Evolutionary conservation across 345 rosid species (phyloP), one percentile per base, ranked within the genome.

Genomic region (Abelmoschus esculentus): DNA sequence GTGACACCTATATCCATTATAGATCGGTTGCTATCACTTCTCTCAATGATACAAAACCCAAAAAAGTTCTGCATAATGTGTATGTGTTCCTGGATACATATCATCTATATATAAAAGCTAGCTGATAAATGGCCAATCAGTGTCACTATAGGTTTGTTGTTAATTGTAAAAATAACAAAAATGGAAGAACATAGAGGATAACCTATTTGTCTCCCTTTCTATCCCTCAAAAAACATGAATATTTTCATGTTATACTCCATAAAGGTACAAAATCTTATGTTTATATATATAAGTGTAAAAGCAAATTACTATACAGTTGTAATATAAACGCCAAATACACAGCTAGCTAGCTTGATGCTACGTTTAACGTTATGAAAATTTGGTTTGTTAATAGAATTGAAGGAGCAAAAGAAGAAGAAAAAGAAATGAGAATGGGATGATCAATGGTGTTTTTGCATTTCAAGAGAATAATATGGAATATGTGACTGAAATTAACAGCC

Each of bases 401-500:
- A 61, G 5, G 53, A 40, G 29, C 1, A 22, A 55, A 54, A 53
- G 17, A n/a, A 17, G 11, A 5, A 6, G 6, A 42, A 47, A 57
- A 34, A 28, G 29, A 50, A 47, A 77, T 26, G 31, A 54, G 62
- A 66, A 66, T 32, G 73, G n/a, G n/a, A n/a, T 6, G 42, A 68
- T 29, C 28, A 3, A 22, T 56, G 28, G 22, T 64, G 44, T 61
- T 59, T 68, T 31, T 38, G 36, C 38, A 55, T 76, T 60, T 58
- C 18, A 62, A 38, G 54, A 69, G 69, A 68, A 38, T 63, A 63
- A 38, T 72, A 70, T 76, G 53, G 22, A 69, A 42, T 40, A 26
- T 57, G 14, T 61, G 42, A 61, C 2, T 28, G 1, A 28, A 73
- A 75, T 82, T 70, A 93, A 70, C 84, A 88, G 67, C 85, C 81